These are phyloP conservation scores for Incumbomyces lentus DNA, from an alignment of 2,329 filamentous ascomycete species.

Conservation along the genomic window DNA sequence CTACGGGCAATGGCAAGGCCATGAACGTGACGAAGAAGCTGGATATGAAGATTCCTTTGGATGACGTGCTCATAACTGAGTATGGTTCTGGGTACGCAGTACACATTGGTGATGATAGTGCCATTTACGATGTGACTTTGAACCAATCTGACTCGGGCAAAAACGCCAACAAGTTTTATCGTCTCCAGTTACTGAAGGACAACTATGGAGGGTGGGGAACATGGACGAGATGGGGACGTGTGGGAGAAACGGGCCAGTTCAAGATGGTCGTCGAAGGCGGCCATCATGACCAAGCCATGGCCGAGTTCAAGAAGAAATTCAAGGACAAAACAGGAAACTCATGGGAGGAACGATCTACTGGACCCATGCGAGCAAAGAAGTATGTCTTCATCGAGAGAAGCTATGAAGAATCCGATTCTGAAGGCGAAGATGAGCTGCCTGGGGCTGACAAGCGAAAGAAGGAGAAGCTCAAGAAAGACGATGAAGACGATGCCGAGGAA, in stretches of 20 bases:
- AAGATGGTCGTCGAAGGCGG: slow-evolving; percentile 30
- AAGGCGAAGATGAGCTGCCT: slow-evolving; percentile 27
- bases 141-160: slow-evolving; percentile 60
- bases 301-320: slow-evolving; percentile 46
- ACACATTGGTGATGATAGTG: slow-evolving; percentile 53
- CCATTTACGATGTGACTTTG: slow-evolving; percentile 68
- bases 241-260: slow-evolving; percentile 45
- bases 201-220: slow-evolving; percentile 39
- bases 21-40: slow-evolving; percentile 28
- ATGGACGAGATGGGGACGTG: slow-evolving; percentile 75
- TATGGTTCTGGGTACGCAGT: slow-evolving; percentile 37
- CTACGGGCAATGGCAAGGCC: slow-evolving; percentile 18
- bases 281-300: slow-evolving; percentile 29
- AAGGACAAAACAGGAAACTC: slow-evolving; percentile 44
- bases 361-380: slow-evolving; percentile 49
- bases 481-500: slow-evolving; percentile 24
- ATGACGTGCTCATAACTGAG: slow-evolving; percentile 34
- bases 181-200: slow-evolving; percentile 48
- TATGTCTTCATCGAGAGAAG: slow-evolving; percentile 74
- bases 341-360: slow-evolving; percentile 38
- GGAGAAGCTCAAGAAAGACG: slow-evolving; percentile 32
- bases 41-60: slow-evolving; percentile 42
- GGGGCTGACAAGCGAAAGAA: slow-evolving; percentile 12
- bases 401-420: slow-evolving; percentile 61
- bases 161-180: slow-evolving; percentile 46